A percentile compares a stretch with the other conserved stretches of the same genome.
Evolutionary conservation across 805 yeast genomes (phyloP).

Genomic region (Blastobotrys terrestris): DNA sequence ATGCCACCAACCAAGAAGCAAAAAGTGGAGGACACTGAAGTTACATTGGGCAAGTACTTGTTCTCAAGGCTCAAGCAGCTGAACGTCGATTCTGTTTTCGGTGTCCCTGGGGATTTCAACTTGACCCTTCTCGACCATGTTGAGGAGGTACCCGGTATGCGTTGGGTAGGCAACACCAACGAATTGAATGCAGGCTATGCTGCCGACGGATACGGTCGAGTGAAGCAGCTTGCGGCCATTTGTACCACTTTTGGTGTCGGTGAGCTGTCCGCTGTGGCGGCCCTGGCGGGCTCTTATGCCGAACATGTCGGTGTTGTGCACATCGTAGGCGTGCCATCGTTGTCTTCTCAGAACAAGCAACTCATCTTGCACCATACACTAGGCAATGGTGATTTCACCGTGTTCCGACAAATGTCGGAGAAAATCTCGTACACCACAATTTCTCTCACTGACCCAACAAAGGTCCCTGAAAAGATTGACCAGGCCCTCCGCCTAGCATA

Average conservation of each 20-base stretch:
- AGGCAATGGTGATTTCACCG: conserved; percentile 78
- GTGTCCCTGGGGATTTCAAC: conserved; percentile 60
- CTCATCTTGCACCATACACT: conserved; percentile 74
- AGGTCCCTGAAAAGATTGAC: conserved; percentile 70
- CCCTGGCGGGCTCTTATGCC: conserved; percentile 83
- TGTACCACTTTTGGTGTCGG: conserved; percentile 91
- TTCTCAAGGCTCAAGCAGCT: conserved; percentile 75
- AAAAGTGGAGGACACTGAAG: conserved; percentile 8
- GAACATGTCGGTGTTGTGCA: conserved; percentile 84
- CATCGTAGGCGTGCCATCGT: conserved; percentile 81
- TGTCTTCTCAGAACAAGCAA: conserved; percentile 64
- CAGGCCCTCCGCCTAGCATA: conserved; percentile 66
- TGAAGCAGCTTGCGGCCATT: conserved; percentile 67
- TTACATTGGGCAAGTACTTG: conserved; percentile 68
- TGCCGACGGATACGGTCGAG: conserved; percentile 82
- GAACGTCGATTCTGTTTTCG: conserved; percentile 47
- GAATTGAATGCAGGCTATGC: conserved; percentile 86
- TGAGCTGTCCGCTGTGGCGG: conserved; percentile 77
- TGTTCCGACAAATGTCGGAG: conserved; percentile 72
- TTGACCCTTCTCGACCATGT: conserved; percentile 58
- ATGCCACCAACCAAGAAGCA: background rate
- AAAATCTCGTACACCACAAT: conserved; percentile 63
- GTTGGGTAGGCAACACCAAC: conserved; percentile 90
- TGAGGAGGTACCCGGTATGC: conserved; percentile 49
- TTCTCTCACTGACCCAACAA: conserved; percentile 52